These are phyloP conservation scores for Fusarium graminum DNA, from an alignment of 2,329 filamentous ascomycete genomes.

Conservation along the genomic window DNA sequence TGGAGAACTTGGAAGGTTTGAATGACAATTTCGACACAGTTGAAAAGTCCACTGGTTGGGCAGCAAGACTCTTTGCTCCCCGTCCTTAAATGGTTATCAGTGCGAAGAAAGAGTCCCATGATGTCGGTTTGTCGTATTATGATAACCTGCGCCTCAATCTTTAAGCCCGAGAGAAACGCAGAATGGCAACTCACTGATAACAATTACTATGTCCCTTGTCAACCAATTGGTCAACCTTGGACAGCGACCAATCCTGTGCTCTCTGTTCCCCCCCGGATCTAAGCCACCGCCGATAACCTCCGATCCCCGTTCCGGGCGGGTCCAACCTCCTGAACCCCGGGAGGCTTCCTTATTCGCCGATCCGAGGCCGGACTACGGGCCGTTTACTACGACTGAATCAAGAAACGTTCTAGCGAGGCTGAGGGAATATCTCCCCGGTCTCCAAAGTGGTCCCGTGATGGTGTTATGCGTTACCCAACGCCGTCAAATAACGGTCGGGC, in stretches of 20 bases:
- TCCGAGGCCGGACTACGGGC: constrained; percentile 12
- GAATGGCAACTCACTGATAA: constrained; percentile 31
- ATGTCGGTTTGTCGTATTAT: constrained; percentile 18
- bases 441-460: constrained; percentile 11
- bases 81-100: constrained; percentile 14
- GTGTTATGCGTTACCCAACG: constrained; percentile 11
- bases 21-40: neutral
- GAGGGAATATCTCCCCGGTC: constrained; percentile 7
- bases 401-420: constrained; percentile 18
- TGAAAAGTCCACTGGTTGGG: neutral
- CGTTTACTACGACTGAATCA: constrained; percentile 24
- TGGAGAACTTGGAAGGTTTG: too few relatives aligned
- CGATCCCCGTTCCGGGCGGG: constrained; percentile 34
- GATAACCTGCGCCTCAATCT: constrained; percentile 33
- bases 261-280: constrained; percentile 32
- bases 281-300: constrained; percentile 42
- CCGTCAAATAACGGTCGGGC: constrained; percentile 5
- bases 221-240: constrained; percentile 3
- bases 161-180: constrained; percentile 38
- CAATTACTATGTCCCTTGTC: neutral
- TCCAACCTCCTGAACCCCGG: constrained; percentile 17
- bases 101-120: constrained; percentile 33
- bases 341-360: constrained; percentile 37
- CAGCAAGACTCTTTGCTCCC: constrained; percentile 9
- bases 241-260: constrained; percentile 4